Conservation (phyloP, 2,329 filamentous ascomycete species). For the Trichoderma guizhouense region DNA sequence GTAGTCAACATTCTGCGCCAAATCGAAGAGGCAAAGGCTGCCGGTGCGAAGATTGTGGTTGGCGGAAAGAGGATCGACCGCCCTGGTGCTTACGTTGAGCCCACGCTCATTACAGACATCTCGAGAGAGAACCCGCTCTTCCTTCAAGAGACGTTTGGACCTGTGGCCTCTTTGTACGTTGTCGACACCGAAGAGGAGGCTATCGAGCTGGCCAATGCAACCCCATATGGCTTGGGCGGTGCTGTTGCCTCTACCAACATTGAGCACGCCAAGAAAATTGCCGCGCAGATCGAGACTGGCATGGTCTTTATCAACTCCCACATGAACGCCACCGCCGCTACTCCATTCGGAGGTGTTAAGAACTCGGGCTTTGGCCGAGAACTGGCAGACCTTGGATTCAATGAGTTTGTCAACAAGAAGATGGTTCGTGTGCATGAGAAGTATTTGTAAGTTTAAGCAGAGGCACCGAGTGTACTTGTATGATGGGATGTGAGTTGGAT, state of each 20-base stretch:
- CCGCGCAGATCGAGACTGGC: constrained; percentile 53
- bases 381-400: background rate
- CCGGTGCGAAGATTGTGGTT: constrained; percentile 52
- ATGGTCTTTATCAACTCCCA: constrained; percentile 40
- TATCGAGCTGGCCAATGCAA: constrained; percentile 35
- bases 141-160: constrained; percentile 30
- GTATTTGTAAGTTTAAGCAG: background rate
- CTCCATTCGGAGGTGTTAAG: constrained; percentile 29
- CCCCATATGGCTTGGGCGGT: constrained; percentile 51
- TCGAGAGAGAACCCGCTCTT: constrained; percentile 23
- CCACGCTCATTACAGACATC: constrained; percentile 23
- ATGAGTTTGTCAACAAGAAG: constrained; percentile 14
- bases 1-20: constrained; percentile 64
- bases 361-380: constrained; percentile 8
- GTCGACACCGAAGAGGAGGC: constrained; percentile 28
- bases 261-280: constrained; percentile 35
- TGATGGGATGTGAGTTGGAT: background rate
- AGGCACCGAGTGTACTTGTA: background rate
- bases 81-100: constrained; percentile 30
- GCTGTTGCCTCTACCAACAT: constrained; percentile 56
- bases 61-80: constrained; percentile 24
- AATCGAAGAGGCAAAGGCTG: constrained; percentile 60
- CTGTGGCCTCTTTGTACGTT: constrained; percentile 28
- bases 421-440: constrained; percentile 1
- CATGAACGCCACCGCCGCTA: constrained; percentile 23